Percentiles rank a stretch among this genome's conserved stretches.
phyloP scores from a whole-genome alignment of 139 green algal species.

The Chlorella sp. region DNA sequence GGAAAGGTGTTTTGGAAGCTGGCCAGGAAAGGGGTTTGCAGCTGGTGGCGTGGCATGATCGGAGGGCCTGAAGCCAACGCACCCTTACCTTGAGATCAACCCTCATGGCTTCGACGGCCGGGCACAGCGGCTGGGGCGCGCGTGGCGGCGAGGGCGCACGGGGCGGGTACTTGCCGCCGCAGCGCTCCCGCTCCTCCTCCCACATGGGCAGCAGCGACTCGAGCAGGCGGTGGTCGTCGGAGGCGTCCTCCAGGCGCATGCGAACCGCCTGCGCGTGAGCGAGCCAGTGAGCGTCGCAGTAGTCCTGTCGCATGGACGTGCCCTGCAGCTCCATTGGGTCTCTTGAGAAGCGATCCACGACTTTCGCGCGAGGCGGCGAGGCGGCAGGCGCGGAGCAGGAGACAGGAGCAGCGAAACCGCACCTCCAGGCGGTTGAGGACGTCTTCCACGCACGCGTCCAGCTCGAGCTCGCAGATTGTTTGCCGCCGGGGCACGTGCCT shows the following conservation, averaged over 20 bases:
- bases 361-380: no score
- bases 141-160: slow-evolving; percentile 49
- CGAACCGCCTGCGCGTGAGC: neutral
- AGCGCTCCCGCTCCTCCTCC: slow-evolving; percentile 66
- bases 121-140: slow-evolving; percentile 40
- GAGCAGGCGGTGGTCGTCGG: neutral
- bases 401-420: neutral
- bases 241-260: neutral
- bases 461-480: slow-evolving; percentile 78
- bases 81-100: slow-evolving; percentile 25
- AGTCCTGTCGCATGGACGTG: no score
- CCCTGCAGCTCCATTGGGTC: no score
- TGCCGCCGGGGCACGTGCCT: slow-evolving; percentile 52
- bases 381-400: no score
- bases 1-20: no score
- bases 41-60: neutral
- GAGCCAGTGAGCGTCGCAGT: no score
- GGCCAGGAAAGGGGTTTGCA: no score
- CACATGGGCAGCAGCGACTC: slow-evolving; percentile 34
- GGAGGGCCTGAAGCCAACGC: neutral
- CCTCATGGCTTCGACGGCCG: slow-evolving; percentile 43
- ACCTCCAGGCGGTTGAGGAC: slow-evolving; percentile 77
- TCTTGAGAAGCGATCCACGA: no score
- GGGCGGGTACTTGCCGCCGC: slow-evolving; percentile 33
- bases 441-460: slow-evolving; percentile 61